Evolutionary conservation across 495 filamentous ascomycete species (phyloP).

Genomic region (Rhypophila decipiens): DNA sequence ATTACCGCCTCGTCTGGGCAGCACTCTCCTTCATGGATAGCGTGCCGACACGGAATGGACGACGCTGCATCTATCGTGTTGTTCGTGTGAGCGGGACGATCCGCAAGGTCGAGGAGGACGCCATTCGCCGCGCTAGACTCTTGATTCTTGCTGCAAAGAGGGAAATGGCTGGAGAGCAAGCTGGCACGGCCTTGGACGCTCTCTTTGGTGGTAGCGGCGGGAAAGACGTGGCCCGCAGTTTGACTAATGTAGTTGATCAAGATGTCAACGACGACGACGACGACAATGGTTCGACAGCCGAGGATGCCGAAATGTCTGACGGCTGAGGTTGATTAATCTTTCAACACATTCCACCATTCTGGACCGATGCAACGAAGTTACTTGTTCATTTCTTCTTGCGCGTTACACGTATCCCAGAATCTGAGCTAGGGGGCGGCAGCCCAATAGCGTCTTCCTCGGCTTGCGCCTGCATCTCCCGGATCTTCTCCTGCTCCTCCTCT

Average conservation of each 20-base stretch:
- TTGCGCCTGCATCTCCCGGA: conserved; percentile 20
- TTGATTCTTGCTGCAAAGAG: conserved; percentile 60
- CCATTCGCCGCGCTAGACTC: conserved; percentile 64
- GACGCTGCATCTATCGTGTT: conserved; percentile 74
- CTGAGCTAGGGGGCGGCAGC: conserved; percentile 5
- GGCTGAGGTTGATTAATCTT: conserved; percentile 8
- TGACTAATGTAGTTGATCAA: conserved; percentile 32
- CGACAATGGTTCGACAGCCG: conserved; percentile 45
- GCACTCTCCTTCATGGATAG: conserved; percentile 76
- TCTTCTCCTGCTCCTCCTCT: conserved; percentile 53
- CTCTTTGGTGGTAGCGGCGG: conserved; percentile 29
- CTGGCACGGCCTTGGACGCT: conserved; percentile 30
- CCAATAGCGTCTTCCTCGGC: conserved; percentile 23
- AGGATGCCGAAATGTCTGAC: conserved; percentile 39
- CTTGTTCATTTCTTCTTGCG: conserved; percentile 22
- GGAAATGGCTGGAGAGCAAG: conserved; percentile 26
- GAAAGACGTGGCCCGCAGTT: conserved; percentile 26
- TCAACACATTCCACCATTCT: too few relatives aligned
- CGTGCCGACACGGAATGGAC: conserved; percentile 51
- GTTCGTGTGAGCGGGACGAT: conserved; percentile 91
- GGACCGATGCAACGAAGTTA: too few relatives aligned
- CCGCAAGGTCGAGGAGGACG: conserved; percentile 83
- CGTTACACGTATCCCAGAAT: conserved; percentile 20
- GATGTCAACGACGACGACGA: conserved; percentile 45
- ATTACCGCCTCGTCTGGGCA: conserved; percentile 84